Evolutionary conservation across 2,329 filamentous ascomycete species (phyloP), one percentile per base, ranked within the genome.

Genomic region (Ceratocystiopsis brevicomis): DNA sequence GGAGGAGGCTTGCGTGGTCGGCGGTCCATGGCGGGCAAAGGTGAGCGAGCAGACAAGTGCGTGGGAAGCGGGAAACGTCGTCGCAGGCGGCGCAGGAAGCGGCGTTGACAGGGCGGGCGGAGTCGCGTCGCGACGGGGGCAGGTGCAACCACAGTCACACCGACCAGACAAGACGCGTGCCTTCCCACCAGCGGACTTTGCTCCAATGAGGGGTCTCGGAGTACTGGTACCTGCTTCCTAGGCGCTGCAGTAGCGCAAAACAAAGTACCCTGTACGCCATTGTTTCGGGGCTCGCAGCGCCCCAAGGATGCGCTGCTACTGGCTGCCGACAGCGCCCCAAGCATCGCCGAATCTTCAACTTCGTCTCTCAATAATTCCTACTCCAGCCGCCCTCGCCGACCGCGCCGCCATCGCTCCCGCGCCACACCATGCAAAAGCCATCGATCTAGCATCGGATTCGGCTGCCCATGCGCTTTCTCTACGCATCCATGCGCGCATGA

Each of bases 401-500:
- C 25, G 25, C 41, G 40, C 32, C n/a, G 13, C 38, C 45, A 50
- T 49, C 45, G 34, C 41, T 43, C 40, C 51, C 37, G 40, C 46
- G 47, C 61, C 59, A 49, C 59, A 61, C 51, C 52, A 64, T 64
- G 62, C 58, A 50, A 53, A 52, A 54, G 58, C 47, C 61, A 71
- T 71, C 67, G 49, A 55, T 55, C 49, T 64, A 55, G 64, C 48
- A 51, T 49, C 51, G 49, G 47, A 53, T 53, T 48, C 51, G 50
- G 53, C 59, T 67, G 69, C 66, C 65, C 66, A 58, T 62, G 50
- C 48, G 46, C 45, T 46, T 45, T 42, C 45, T 48, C 55, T 53
- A 53, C 56, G 53, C 50, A 57, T 63, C 56, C 50, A 62, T 64
- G 61, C 57, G 57, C 61, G 58, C 60, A 65, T 66, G 61, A 61